Conservation (phyloP, 163 green algal species). For the Coccomyxa subellipsoidea region DNA sequence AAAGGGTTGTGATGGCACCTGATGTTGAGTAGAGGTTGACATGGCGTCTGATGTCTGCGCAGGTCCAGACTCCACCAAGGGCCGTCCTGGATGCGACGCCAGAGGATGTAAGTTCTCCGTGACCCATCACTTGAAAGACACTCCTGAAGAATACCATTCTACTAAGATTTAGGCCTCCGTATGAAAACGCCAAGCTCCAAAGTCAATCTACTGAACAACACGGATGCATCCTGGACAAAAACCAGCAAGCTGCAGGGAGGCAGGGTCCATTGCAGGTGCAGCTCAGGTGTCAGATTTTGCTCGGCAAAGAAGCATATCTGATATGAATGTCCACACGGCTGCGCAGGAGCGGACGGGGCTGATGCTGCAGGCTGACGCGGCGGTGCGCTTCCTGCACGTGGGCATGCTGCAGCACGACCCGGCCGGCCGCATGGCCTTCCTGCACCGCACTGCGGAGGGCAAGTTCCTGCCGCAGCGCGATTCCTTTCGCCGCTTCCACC, state of each 20-base stretch:
- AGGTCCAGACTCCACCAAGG: neutral
- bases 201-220: too few relatives aligned
- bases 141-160: too few relatives aligned
- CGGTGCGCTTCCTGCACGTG: constrained; percentile 13
- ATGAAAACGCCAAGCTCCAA: too few relatives aligned
- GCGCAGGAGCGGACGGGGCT: neutral
- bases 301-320: too few relatives aligned
- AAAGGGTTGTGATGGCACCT: neutral
- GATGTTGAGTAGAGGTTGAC: neutral
- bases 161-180: too few relatives aligned
- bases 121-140: too few relatives aligned
- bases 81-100: constrained; percentile 2
- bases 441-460: constrained; percentile 29
- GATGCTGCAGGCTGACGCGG: neutral
- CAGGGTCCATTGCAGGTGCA: too few relatives aligned
- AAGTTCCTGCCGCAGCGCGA: constrained; percentile 10
- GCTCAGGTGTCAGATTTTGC: too few relatives aligned
- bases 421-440: constrained; percentile 19
- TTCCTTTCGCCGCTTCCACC: neutral
- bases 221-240: too few relatives aligned
- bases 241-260: too few relatives aligned
- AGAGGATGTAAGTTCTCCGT: constrained; percentile 2
- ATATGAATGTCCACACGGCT: too few relatives aligned
- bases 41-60: neutral
- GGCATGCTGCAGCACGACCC: constrained; percentile 31